Base-by-base conservation (phyloP, 352 stramenopile genomes). In the Phytopythium vexans region DNA sequence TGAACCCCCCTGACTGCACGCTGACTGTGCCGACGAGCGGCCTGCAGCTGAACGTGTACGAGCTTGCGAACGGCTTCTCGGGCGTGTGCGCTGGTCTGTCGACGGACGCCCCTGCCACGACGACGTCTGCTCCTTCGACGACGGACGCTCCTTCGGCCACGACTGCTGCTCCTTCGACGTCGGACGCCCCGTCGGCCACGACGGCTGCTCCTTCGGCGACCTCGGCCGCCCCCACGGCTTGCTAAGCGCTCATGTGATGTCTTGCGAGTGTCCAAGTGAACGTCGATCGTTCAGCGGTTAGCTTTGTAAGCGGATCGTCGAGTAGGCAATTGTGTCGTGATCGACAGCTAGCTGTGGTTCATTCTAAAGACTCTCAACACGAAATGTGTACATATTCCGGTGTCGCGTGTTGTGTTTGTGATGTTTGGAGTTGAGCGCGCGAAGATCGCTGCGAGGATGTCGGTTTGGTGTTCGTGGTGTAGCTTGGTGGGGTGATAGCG, bases 41-140 rank as follows among this genome's bases (percentile, higher is more conserved):
- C 9, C 49, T 64, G 8, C 44, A 59, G 44, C 14, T 66, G 42
- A 72, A 72, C 55, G 60, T 72, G 52, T 49, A 57, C 16, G 52
- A 59, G 2, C 42, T 69, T 42, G 37, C 37, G 10, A 68, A 44
- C 55, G 48, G 51, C 8, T 72, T 72, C 60, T 60, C 51, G n/a
- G 1, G 0, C 39, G 53, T 59, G 56, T 54, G 53, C 49, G 8
- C 39, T 15, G 56, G 54, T 49, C 31, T 66, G 50, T 45, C 54
- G 39, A 59, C 56, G 21, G 21, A 27, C 36, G 38, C 35, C 4
- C 16, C 49, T 38, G 21, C 38, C 38, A 54, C 48, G n/a, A 15
- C 36, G 8, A 42, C 49, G 15, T 15, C 49, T 6, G 16, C 32
- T 27, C 21, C 21, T 35, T 32, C 45, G 3, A 52, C 45, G 3